These are phyloP conservation scores for Teunomyces panamensis DNA, from an alignment of 805 yeast genomes.

Conservation along the genomic window DNA sequence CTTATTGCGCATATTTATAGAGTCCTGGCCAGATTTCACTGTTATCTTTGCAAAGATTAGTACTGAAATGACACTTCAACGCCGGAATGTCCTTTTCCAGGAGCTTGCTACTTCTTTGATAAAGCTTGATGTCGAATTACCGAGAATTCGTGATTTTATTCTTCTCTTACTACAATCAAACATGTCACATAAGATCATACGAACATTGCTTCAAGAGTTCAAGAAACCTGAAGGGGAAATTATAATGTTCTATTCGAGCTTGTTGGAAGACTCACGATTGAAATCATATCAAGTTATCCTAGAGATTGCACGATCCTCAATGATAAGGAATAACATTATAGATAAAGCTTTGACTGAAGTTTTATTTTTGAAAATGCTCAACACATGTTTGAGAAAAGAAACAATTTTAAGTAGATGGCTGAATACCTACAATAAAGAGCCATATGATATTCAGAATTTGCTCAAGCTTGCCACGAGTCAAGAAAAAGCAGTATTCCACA, in stretches of 20 bases:
- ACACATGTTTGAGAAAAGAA: constrained; percentile 10
- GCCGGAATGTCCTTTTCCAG: background rate
- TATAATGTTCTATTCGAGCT: background rate
- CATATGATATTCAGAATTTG: constrained; percentile 13
- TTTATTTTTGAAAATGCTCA: constrained; percentile 12
- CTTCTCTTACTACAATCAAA: background rate
- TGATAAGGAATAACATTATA: constrained; percentile 10
- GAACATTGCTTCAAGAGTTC: background rate
- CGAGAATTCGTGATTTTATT: background rate
- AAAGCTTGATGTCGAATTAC: background rate
- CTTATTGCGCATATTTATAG: background rate
- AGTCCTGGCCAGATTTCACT: background rate
- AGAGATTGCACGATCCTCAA: constrained; percentile 9
- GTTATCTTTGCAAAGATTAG: background rate
- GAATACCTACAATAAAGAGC: background rate
- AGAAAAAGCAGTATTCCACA: constrained; percentile 23
- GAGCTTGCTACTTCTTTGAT: background rate
- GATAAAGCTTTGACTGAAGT: constrained; percentile 7
- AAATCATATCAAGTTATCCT: constrained; percentile 7
- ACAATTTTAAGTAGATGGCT: constrained; percentile 4
- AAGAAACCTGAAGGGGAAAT: background rate
- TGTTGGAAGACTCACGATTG: constrained; percentile 1
- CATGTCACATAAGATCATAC: background rate
- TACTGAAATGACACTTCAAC: background rate
- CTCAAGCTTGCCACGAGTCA: constrained; percentile 11